A percentile compares a stretch with the other conserved stretches of the same genome.
These are phyloP conservation scores for Fagus crenata DNA, from an alignment of 306 rosid species.

Conservation along the genomic window DNA sequence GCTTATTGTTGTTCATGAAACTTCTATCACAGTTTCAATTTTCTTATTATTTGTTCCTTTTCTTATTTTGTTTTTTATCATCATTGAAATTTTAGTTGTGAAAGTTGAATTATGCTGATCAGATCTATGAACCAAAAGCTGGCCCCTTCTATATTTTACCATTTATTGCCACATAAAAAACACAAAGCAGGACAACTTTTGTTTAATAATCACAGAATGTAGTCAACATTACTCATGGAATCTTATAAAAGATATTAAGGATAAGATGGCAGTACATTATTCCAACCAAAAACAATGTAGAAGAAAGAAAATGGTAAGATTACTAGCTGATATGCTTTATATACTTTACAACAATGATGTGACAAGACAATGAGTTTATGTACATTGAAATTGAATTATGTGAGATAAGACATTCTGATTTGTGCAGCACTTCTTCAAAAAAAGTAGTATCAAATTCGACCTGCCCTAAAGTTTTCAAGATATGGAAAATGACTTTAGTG, in stretches of 20 bases:
- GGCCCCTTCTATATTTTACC: no score
- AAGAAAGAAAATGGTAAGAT: background rate
- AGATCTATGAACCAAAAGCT: background rate
- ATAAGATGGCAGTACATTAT: background rate
- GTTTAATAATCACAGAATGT: background rate
- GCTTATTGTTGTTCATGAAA: background rate
- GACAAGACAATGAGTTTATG: background rate
- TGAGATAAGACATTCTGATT: background rate
- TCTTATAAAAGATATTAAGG: background rate
- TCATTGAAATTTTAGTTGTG: background rate
- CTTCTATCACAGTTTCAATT: background rate
- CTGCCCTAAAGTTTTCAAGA: no score
- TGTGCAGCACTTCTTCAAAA: background rate
- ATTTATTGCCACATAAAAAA: background rate
- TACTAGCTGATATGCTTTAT: no score
- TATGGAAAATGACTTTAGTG: background rate
- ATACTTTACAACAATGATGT: background rate
- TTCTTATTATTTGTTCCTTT: background rate
- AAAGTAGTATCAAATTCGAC: background rate
- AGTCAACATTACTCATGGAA: background rate
- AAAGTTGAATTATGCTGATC: background rate
- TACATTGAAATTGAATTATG: background rate
- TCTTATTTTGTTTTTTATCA: background rate
- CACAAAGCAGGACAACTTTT: background rate
- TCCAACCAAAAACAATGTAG: background rate